Base-by-base conservation (phyloP, 1,139 yeast genomes). In the Hyphopichia buzzinii region DNA sequence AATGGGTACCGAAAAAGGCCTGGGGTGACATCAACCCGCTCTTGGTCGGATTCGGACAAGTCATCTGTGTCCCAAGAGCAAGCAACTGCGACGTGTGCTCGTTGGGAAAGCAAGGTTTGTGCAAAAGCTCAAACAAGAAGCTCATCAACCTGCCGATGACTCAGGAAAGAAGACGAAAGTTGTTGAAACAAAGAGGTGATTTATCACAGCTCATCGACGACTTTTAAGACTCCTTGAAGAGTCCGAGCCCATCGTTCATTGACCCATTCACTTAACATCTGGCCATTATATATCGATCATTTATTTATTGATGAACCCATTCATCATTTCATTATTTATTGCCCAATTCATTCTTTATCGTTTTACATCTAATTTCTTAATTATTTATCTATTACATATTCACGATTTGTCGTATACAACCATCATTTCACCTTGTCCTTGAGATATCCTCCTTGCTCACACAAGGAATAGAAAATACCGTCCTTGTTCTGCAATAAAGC, bases 41-140 rank as follows among this genome's bases (percentile, higher is more conserved):
- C 15, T 59, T 90, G 11, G 97, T 90, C 3, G 97, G 97, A 4
- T 90, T 89, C 67, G 97, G 97, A 8, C 98, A 90, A 57, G 81
- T 81, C 1, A 73, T 90, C 2, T 90, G 97, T 55, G 75, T 81
- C 2, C 87, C 96, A 0, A 70, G 83, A 34, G 79, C 81, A 3
- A 64, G 78, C 30, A 74, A 83, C 43, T 90, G 97, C 57, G 90
- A 81, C 48, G 50, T 81, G n/a, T 90, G 97, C 49, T 55, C 76
- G 2, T 57, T 86, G 37, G 77, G 79, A 1, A 52, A 52, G 24
- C 59, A 67, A 4, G 73, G 70, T 1, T 51, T 81, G 3, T 84
- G 95, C 46, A 66, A 72, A 24, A 67, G 72, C 15, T 76, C 67
- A 7, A 77, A 79, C 48, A 62, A 66, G 34, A 67, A 68, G 29